phyloP scores from a whole-genome alignment of 2,329 filamentous ascomycete species.

The Chrysoporthe austroafricana region DNA sequence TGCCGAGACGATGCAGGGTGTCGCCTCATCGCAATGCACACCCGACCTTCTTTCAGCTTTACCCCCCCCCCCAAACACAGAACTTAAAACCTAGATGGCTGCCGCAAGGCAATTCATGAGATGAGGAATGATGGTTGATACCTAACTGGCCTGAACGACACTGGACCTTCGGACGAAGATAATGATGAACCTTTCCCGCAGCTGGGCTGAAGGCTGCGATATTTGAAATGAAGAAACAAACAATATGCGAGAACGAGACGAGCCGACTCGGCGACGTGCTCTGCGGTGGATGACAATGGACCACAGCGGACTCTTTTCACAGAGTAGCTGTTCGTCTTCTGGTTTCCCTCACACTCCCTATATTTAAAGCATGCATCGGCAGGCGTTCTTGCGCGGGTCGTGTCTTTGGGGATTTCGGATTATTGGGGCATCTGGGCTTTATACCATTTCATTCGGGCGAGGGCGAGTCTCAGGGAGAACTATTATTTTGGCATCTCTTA shows the following conservation, averaged over 20 bases:
- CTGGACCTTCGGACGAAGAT: slow-evolving; percentile 18
- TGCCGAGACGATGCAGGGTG: neutral
- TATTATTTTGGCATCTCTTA: slow-evolving; percentile 1
- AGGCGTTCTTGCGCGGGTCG: slow-evolving; percentile 21
- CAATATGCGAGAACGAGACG: neutral
- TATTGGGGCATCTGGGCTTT: slow-evolving; percentile 13
- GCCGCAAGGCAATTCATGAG: slow-evolving; percentile 28
- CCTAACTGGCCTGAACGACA: slow-evolving; percentile 28
- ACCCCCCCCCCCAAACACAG: slow-evolving; percentile 25
- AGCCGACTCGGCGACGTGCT: neutral
- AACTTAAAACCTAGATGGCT: slow-evolving; percentile 25
- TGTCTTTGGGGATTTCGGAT: slow-evolving; percentile 8
- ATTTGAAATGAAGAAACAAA: slow-evolving; percentile 9
- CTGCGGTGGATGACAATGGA: slow-evolving; percentile 21
- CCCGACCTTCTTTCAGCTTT: slow-evolving; percentile 24
- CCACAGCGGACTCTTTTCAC: neutral
- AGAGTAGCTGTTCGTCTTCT: slow-evolving; percentile 14
- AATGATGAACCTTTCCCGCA: slow-evolving; percentile 20
- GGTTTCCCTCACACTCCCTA: slow-evolving; percentile 16
- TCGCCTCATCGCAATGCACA: neutral
- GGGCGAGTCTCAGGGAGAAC: slow-evolving; percentile 12
- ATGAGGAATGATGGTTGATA: slow-evolving; percentile 25
- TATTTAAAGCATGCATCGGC: slow-evolving; percentile 29
- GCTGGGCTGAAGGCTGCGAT: slow-evolving; percentile 28
- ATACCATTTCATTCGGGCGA: slow-evolving; percentile 18